These are phyloP conservation scores for Cercospora janseana DNA, from an alignment of 2,329 filamentous ascomycete genomes.

Conservation along the genomic window DNA sequence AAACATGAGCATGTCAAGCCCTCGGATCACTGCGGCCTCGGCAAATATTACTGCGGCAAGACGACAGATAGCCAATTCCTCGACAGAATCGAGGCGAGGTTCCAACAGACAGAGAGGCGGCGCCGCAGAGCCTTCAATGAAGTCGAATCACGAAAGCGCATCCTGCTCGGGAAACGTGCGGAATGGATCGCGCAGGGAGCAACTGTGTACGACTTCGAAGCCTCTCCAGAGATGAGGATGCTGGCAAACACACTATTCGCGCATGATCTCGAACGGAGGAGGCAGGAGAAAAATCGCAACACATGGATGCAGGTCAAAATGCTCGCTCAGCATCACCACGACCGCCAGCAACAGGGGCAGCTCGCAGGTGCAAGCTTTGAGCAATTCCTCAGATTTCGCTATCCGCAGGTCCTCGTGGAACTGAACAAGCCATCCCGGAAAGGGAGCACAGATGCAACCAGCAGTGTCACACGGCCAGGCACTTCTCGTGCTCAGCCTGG, in stretches of 20 bases:
- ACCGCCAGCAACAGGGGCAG: not conserved
- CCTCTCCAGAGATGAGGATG: not conserved
- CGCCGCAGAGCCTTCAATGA: not conserved
- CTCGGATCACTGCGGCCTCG: constrained; percentile 16
- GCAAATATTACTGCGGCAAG: constrained; percentile 23
- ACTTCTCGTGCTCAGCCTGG: no score
- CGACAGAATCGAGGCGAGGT: constrained; percentile 14
- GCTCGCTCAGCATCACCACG: constrained; percentile 1
- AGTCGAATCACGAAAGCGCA: not conserved
- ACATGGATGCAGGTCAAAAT: constrained; percentile 3
- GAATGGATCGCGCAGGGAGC: constrained; percentile 2
- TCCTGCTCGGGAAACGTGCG: constrained; percentile 4
- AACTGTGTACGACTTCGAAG: not conserved
- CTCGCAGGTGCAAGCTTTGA: not conserved
- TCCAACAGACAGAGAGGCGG: not conserved
- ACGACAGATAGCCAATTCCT: constrained; percentile 17
- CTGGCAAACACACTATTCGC: not conserved
- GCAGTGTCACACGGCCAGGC: no score
- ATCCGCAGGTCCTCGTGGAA: constrained; percentile 5
- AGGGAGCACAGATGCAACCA: not conserved
- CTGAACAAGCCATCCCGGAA: not conserved
- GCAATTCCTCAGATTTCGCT: not conserved
- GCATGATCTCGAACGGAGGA: not conserved
- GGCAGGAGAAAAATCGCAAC: not conserved
- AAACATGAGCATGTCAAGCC: constrained; percentile 1